Conservation (phyloP, 495 filamentous ascomycete species). For the Viridothelium virens region DNA sequence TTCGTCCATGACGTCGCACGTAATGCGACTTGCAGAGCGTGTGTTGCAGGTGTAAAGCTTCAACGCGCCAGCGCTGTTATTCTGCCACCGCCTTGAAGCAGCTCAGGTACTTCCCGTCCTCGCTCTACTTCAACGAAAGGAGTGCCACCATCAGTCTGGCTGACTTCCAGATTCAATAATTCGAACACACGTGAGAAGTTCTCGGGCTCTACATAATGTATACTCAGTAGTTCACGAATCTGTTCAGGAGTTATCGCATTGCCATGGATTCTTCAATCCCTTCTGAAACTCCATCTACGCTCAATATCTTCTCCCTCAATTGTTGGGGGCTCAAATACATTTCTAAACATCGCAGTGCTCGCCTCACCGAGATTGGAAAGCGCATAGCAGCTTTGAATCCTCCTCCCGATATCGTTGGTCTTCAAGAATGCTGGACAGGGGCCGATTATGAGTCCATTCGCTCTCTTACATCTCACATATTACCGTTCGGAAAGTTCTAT, state of each 20-base stretch:
- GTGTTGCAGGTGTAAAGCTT: neutral
- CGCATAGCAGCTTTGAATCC: constrained; percentile 45
- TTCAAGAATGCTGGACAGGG: constrained; percentile 95
- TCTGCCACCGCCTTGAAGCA: constrained; percentile 6
- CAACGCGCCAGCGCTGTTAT: neutral
- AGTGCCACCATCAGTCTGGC: too few relatives aligned
- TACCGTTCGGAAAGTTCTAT: constrained; percentile 96
- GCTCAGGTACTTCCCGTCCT: neutral
- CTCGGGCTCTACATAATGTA: too few relatives aligned
- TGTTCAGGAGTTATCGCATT: neutral
- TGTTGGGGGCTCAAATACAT: constrained; percentile 95
- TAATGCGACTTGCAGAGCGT: neutral
- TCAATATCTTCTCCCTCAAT: constrained; percentile 80
- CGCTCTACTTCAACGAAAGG: neutral
- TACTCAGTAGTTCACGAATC: too few relatives aligned
- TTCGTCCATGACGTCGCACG: neutral
- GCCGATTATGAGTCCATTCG: constrained; percentile 82
- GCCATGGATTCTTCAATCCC: neutral
- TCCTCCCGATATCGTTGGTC: constrained; percentile 73
- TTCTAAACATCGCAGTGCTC: constrained; percentile 67
- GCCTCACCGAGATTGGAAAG: constrained; percentile 71
- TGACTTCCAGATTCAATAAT: too few relatives aligned
- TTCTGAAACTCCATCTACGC: neutral
- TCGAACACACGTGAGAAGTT: too few relatives aligned
- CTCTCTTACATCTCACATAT: constrained; percentile 58